Base-by-base conservation (phyloP, 345 rosid species). In the Gossypium raimondii region DNA sequence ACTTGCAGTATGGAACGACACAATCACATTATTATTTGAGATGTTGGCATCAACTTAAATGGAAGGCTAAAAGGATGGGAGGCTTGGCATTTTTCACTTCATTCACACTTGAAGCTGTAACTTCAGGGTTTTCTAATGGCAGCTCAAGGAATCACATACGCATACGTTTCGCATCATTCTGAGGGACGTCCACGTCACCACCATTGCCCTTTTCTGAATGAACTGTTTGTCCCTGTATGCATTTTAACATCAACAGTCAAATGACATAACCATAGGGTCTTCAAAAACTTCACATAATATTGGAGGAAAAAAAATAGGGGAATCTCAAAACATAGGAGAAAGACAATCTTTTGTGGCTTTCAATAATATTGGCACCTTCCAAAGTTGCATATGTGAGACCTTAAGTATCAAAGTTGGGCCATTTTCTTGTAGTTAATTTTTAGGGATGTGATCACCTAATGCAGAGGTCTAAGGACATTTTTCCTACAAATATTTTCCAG, bases 171-270 rank as follows among this genome's bases (percentile, higher is more conserved):
- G 84, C 86, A 80, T 95, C 96, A 77, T 75, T 80, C 75, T 84
- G 91, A 0, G 94, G 99, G 24, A 93, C 99, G 77, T 85, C 88
- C 73, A 82, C 85, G 25, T 93, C 99, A 66, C 81, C 77, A 34
- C 86, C 87, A 20, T 81, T 85, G 3, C 90, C 88, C 64, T 77
- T 74, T 62, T 8, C 84, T 38, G 87, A 78, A 52, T 47, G 75
- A 62, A 27, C 86, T 11, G 78, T 9, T 73, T 83, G 81, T 68
- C 86, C 87, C 89, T 86, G 88, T 62, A 73, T 63, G 81, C 56
- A 76, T 47, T 56, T 20, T 75, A 79, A 24, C 43, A 17, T 22
- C 14, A 63, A 44, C 68, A 27, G 48, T 52, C 58, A 48, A 3
- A 50, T 2, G 14, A 17, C 45, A 8, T 43, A 43, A 2, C 4